Conservation (phyloP, 495 filamentous ascomycete genomes). For the Cercophora samala region DNA sequence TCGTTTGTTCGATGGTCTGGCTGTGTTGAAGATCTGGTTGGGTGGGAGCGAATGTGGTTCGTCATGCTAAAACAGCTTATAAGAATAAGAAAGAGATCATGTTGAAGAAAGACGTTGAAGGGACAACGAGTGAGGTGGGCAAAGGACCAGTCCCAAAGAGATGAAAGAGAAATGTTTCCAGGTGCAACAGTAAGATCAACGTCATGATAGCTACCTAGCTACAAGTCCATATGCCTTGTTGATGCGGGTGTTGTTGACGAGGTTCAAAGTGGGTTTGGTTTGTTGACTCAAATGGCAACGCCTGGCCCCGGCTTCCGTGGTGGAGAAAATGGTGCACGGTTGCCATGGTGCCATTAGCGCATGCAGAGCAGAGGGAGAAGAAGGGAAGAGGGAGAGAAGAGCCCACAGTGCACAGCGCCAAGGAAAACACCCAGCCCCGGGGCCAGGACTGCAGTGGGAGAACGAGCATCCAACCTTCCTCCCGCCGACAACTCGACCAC, state of each 20-base stretch:
- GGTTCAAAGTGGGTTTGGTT: neutral
- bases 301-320: neutral
- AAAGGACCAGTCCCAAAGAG: neutral
- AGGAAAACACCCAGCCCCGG: constrained; percentile 22
- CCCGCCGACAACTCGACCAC: constrained; percentile 7
- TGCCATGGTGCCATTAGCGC: constrained; percentile 24
- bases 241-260: neutral
- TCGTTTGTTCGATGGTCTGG: neutral
- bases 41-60: neutral
- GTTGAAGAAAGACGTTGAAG: neutral
- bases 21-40: neutral
- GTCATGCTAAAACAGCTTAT: neutral
- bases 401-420: constrained; percentile 17
- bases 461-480: constrained; percentile 15
- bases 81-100: neutral
- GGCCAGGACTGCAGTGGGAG: neutral
- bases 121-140: too few species aligned
- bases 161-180: neutral
- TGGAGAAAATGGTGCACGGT: constrained; percentile 23
- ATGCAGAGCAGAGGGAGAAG: neutral
- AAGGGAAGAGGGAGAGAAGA: too few species aligned
- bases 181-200: too few species aligned
- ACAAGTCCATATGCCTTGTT: neutral
- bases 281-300: constrained; percentile 3
- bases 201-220: too few species aligned